Evolutionary conservation across 129 eudicot genomes (phyloP).

Genomic region (Chrysanthemum seticuspe): DNA sequence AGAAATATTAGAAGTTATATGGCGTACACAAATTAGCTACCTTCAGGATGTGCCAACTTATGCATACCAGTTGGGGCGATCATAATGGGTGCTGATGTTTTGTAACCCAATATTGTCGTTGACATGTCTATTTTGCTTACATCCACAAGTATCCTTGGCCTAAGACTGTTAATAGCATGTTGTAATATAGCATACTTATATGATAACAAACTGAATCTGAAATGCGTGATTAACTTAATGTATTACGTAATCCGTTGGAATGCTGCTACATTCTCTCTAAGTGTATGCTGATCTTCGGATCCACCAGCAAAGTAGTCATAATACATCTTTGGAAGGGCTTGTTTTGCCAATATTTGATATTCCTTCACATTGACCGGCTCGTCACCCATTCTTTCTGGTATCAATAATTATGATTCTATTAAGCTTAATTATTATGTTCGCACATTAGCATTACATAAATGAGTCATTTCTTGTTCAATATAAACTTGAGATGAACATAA

Average conservation of each 20-base stretch:
- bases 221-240: not conserved
- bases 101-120: not conserved
- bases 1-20: not conserved
- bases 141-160: conserved; percentile 10
- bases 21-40: not conserved
- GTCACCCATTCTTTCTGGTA: no score
- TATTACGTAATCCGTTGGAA: conserved; percentile 59
- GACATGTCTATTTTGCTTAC: conserved; percentile 15
- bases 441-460: no score
- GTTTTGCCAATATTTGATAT: no score
- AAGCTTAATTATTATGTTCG: no score
- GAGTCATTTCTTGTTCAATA: no score
- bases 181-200: not conserved
- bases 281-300: conserved; percentile 75
- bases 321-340: no score
- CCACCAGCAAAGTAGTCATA: no score
- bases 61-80: conserved; percentile 81
- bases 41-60: conserved; percentile 32
- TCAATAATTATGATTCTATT: no score
- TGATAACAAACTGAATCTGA: not conserved
- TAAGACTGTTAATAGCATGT: conserved; percentile 7
- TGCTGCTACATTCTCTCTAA: conserved; percentile 58
- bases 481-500: no score
- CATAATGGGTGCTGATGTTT: not conserved
- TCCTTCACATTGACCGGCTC: no score